These are phyloP conservation scores for Myxozyma mucilagina DNA, from an alignment of 805 yeast genomes.

Conservation along the genomic window DNA sequence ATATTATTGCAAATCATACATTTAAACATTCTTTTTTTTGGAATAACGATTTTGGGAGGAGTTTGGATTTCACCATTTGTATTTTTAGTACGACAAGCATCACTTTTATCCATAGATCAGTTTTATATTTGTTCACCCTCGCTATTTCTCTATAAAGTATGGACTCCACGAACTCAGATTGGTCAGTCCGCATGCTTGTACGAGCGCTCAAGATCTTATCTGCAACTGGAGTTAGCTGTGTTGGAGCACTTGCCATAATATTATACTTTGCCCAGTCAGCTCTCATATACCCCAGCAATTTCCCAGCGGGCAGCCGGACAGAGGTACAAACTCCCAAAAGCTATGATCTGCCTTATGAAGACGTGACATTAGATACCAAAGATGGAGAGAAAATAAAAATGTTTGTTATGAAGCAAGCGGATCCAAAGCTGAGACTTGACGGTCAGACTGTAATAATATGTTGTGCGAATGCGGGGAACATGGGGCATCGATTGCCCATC, in stretches of 20 bases:
- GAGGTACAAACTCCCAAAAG: constrained; percentile 75
- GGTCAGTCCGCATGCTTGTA: constrained; percentile 22
- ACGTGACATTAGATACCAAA: constrained; percentile 56
- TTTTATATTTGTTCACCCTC: not conserved
- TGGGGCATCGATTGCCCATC: constrained; percentile 84
- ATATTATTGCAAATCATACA: too few relatives aligned
- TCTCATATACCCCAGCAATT: constrained; percentile 79
- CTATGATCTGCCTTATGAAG: constrained; percentile 66
- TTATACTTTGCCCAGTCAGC: constrained; percentile 62
- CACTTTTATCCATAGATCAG: not conserved
- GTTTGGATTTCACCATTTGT: too few relatives aligned
- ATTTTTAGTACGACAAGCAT: not conserved
- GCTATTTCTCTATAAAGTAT: not conserved
- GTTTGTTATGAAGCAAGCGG: constrained; percentile 49
- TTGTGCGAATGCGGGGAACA: constrained; percentile 95
- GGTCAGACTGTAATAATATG: constrained; percentile 67
- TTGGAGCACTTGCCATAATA: constrained; percentile 25
- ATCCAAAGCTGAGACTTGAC: constrained; percentile 10
- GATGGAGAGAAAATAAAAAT: constrained; percentile 73
- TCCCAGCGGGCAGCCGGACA: constrained; percentile 68
- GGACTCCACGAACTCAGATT: constrained; percentile 18
- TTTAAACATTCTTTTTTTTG: too few relatives aligned
- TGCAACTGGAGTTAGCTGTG: constrained; percentile 27
- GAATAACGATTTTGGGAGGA: too few relatives aligned
- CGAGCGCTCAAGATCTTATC: constrained; percentile 26